phyloP scores from a whole-genome alignment of 306 rosid genomes.

The Lathyrus aphaca region DNA sequence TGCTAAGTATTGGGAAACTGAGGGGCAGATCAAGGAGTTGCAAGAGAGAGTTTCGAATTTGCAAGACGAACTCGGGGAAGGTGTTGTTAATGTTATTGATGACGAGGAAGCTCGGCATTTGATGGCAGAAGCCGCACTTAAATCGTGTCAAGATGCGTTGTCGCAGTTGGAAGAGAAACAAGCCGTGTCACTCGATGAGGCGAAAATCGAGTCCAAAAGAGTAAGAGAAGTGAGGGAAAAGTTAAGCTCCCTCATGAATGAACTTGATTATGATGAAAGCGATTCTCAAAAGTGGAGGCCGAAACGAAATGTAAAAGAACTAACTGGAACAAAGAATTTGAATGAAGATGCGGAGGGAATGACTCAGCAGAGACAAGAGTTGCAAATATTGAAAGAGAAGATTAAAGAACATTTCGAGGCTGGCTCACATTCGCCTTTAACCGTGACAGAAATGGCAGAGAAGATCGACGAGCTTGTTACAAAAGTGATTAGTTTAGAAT shows the following conservation, averaged over 20 bases:
- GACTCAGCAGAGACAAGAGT: constrained; percentile 50
- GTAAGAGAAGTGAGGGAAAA: constrained; percentile 57
- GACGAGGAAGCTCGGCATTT: constrained; percentile 83
- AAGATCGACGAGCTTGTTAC: constrained; percentile 82
- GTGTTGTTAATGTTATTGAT: constrained; percentile 73
- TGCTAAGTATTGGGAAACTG: constrained; percentile 73
- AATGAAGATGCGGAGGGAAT: constrained; percentile 39
- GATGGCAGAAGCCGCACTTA: constrained; percentile 85
- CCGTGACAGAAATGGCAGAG: constrained; percentile 83
- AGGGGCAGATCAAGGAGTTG: constrained; percentile 65
- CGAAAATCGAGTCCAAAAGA: constrained; percentile 59
- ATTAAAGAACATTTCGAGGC: constrained; percentile 61
- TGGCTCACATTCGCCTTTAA: constrained; percentile 49
- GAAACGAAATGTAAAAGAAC: constrained; percentile 34
- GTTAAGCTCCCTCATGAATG: constrained; percentile 57
- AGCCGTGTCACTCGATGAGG: constrained; percentile 61
- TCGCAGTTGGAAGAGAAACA: constrained; percentile 61
- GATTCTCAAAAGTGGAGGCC: constrained; percentile 27
- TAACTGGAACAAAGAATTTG: constrained; percentile 24
- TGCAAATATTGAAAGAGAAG: constrained; percentile 55
- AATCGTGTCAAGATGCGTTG: constrained; percentile 78
- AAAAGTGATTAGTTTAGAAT: constrained; percentile 76
- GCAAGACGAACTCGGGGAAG: constrained; percentile 91
- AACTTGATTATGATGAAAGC: constrained; percentile 40
- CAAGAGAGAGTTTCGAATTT: constrained; percentile 66